Percentiles rank a stretch among this genome's conserved stretches.
Evolutionary conservation across 192 early-diverging fungal genomes (phyloP).

Genomic region (Entomortierella parvispora): DNA sequence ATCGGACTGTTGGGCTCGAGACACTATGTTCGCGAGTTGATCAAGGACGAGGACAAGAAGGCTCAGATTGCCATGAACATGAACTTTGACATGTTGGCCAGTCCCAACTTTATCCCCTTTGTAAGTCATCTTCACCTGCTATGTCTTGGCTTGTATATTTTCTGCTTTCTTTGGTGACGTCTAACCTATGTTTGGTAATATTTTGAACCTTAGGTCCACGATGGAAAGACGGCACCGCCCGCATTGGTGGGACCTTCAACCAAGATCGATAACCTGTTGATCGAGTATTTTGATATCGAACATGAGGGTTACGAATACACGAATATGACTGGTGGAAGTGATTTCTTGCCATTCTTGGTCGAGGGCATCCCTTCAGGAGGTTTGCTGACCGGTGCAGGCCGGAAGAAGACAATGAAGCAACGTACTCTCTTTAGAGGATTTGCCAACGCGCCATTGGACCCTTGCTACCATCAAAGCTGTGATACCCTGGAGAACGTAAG

Average conservation of each 20-base stretch:
- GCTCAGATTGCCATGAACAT: conserved; percentile 66
- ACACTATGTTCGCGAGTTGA: conserved; percentile 64
- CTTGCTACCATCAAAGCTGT: conserved; percentile 77
- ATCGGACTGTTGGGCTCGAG: conserved; percentile 74
- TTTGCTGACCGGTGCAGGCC: conserved; percentile 68
- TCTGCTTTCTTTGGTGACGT: too few species aligned
- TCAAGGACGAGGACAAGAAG: conserved; percentile 52
- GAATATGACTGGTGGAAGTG: conserved; percentile 69
- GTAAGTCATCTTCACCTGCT: too few species aligned
- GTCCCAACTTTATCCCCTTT: conserved; percentile 74
- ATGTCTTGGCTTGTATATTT: background rate
- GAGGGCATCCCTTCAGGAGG: conserved; percentile 72
- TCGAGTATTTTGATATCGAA: conserved; percentile 63
- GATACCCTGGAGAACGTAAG: conserved; percentile 73
- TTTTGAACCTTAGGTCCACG: conserved; percentile 54
- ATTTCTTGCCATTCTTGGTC: conserved; percentile 75
- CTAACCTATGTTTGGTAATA: too few species aligned
- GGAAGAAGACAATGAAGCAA: conserved; percentile 66
- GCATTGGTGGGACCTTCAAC: conserved; percentile 58
- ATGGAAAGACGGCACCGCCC: conserved; percentile 68
- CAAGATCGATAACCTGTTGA: conserved; percentile 67
- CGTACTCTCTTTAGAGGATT: conserved; percentile 67
- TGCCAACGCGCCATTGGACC: conserved; percentile 70
- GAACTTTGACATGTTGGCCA: conserved; percentile 81
- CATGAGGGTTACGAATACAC: conserved; percentile 60